Evolutionary conservation across 2,329 filamentous ascomycete species (phyloP), one percentile per base, ranked within the genome.

Genomic region (Sclerotinia minor): DNA sequence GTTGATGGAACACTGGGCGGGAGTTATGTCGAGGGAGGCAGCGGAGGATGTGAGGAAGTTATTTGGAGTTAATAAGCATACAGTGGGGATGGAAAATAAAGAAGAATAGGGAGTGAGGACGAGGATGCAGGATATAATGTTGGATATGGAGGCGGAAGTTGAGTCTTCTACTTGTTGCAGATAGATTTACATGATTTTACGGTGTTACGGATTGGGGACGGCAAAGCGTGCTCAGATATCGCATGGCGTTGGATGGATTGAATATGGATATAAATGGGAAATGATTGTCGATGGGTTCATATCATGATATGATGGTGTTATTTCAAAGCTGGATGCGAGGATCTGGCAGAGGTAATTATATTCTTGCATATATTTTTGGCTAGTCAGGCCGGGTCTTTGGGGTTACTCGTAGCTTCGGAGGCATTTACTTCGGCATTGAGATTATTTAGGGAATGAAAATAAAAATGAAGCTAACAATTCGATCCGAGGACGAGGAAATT

Each of bases 1-100:
- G 8, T 9, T 67, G 21, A 50, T n/a, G 60, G 32, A 3, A 7
- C 45, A 64, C 29, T 67, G 66, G 66, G 49, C 21, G 5, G 57
- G 24, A 4, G 19, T 67, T 26, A 19, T 63, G 15, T 26, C 24
- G n/a, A 63, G 21, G 21, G 65, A 67, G 38, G 55, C 65, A 5
- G 38, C 26, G 19, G 44, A 44, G 13, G 41, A 26, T 5, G 21
- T 38, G 32, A 55, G 38, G 41, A 65, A 17, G 17, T 41, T 26
- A n/a, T 41, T 53, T 21, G 19, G 35, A 13, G 49, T 64, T 8
- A 26, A 63, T 4, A 38, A 21, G 11, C 8, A 63, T 24, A 9
- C 13, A 11, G 44, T 6, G 44, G 35, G 7, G 32, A 13, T 19
- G 15, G 15, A 21, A 24, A 38, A 2, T 3, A 63, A 26, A 21